Evolutionary conservation across 129 eudicot genomes (phyloP), one percentile per base, ranked within the genome.

Genomic region (Chrysanthemum makinoi): DNA sequence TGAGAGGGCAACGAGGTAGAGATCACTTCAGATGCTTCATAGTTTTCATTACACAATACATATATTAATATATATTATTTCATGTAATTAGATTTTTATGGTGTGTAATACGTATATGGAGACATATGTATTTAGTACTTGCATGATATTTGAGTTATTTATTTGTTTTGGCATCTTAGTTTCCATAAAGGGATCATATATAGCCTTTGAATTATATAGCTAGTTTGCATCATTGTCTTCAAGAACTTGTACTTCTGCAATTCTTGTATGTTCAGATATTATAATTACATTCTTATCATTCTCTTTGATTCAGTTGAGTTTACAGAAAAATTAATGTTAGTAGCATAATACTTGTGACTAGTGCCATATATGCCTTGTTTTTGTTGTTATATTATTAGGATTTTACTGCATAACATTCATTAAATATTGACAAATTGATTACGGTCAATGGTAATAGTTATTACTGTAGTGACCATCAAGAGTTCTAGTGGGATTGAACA

Each of bases 21-120:
- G 30, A 53, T 18, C n/a, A 24, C 22, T 70, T 68, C 52, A 59
- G 10, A 67, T 67, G 72, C 72, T 77, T 62, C 56, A 65, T 52
- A 53, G 70, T 19, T 63, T 44, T 53, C 54, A 46, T 18, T 55
- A 71, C 58, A 56, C 15, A 62, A 68, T 68, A 62, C 76, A 68
- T 63, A 22, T 22, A n/a, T n/a, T n/a, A n/a, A n/a, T n/a, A 68
- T 62, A 68, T 68, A 68, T 65, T 49, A 68, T 71, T 78, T 78
- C 77, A 64, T 78, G 68, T 72, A 72, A 71, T 66, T 77, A 71
- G 62, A 54, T 39, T 39, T 54, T 26, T 35, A 55, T 52, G 66
- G 82, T 78, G 72, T 71, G 82, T 66, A 78, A 58, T 62, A 78
- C 71, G 66, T 64, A 72, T 35, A 55, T 72, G 59, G 73, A 17